Evolutionary conservation across 805 yeast genomes (phyloP), one percentile per base, ranked within the genome.

Genomic region (Hanseniaspora lindneri): DNA sequence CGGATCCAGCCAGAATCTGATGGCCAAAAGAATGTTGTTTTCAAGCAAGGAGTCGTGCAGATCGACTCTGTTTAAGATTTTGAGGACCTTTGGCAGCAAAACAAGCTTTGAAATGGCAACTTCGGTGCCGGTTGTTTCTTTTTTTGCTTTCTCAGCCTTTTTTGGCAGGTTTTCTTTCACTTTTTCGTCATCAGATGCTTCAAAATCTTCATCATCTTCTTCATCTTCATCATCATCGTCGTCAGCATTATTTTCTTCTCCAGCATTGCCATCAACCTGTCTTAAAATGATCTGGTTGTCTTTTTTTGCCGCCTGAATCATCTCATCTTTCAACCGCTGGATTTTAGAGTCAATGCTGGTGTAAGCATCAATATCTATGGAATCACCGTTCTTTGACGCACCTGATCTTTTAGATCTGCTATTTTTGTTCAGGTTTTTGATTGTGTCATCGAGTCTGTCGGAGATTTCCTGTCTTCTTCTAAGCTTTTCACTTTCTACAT

Each of bases 1-100:
- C 27, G 99, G 99, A 65, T 92, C 99, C 51, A 92, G 72, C 99
- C 99, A 92, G 62, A 86, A 80, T 56, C 97, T 75, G 24, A 92
- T 88, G 44, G 95, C 89, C 58, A 89, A 96, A 52, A 92, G 70
- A 57, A 92, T 66, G 64, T 92, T 92, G 63, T 92, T 92, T 68
- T 92, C 99, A 59, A 92, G 72, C 51, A 92, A 85, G 25, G 95
- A 82, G 60, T 89, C 95, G 29, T 95, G 88, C 57, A 92, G 71
- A 61, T 81, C 83, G 2, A 86, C 86, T 67, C 86, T 82, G 24
- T 85, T 72, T 58, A 92, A 68, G 2, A 83, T 77, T 52, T 75
- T 79, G 54, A 74, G 76, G 23, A 92, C 98, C 56, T 77, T 82
- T 24, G 83, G 83, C 58, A 92, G 72, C 58, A 92, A 67, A n/a